A percentile compares a stretch with the other conserved stretches of the same genome.
phyloP scores from a whole-genome alignment of 2,329 filamentous ascomycete genomes.

The Phialocephala subalpina region DNA sequence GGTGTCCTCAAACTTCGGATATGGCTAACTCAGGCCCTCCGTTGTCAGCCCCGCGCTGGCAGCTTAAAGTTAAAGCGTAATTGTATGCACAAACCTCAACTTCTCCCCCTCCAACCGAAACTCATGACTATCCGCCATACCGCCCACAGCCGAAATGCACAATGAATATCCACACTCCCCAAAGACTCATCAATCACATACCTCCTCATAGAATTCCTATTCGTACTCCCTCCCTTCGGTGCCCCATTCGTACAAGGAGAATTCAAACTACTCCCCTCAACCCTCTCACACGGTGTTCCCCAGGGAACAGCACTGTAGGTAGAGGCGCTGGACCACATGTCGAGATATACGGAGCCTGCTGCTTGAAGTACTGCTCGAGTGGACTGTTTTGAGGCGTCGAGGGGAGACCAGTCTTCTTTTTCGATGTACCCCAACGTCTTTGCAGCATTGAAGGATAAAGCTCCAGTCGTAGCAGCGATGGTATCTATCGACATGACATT shows the following conservation, averaged over 20 bases:
- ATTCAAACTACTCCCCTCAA: constrained; percentile 17
- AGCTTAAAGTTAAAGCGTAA: too few species aligned
- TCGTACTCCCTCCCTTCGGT: constrained; percentile 9
- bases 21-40: too few species aligned
- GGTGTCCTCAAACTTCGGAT: too few species aligned
- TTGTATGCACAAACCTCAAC: constrained; percentile 29
- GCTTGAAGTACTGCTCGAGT: constrained; percentile 13
- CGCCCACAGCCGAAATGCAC: constrained; percentile 13
- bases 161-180: constrained; percentile 11
- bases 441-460: constrained; percentile 19
- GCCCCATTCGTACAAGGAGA: constrained; percentile 1
- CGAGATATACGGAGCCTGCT: constrained; percentile 20
- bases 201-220: constrained; percentile 1
- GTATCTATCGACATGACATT: constrained; percentile 12
- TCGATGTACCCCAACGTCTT: constrained; percentile 14
- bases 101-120: constrained; percentile 23
- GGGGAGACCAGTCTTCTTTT: constrained; percentile 14
- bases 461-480: constrained; percentile 16
- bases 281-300: constrained; percentile 20
- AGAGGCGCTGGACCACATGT: constrained; percentile 16
- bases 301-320: constrained; percentile 18
- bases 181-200: constrained; percentile 21
- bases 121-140: constrained; percentile 27
- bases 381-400: neutral
- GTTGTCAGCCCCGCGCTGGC: too few species aligned